Percentiles rank a stretch among this genome's conserved stretches.
These are phyloP conservation scores for Plasmodium gonderi DNA, from an alignment of 169 alveolate species.

Conservation along the genomic window DNA sequence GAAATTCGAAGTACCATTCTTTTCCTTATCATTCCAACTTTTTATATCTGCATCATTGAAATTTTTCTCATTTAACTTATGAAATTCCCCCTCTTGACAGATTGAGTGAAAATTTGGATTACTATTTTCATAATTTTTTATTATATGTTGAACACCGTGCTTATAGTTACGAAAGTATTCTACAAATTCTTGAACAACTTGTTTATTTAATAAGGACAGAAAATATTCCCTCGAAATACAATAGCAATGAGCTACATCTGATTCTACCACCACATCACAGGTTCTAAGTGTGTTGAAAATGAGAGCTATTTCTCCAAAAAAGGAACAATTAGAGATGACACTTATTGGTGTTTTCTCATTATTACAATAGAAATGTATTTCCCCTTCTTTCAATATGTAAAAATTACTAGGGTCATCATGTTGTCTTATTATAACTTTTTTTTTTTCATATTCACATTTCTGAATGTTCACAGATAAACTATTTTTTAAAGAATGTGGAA, in stretches of 20 bases:
- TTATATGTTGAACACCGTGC: conserved; percentile 2
- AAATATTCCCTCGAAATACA: conserved; percentile 41
- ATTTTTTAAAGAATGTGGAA: conserved; percentile 22
- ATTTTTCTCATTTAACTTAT: no score
- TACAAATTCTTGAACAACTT: conserved; percentile 43
- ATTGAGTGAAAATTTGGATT: no score
- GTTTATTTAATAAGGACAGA: conserved; percentile 32
- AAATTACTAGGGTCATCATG: conserved; percentile 62
- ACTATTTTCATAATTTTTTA: conserved; percentile 13
- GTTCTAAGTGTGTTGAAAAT: conserved; percentile 68
- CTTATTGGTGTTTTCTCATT: conserved; percentile 21
- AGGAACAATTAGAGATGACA: conserved; percentile 5
- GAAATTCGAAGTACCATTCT: no score
- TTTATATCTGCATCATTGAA: no score
- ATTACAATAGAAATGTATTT: conserved; percentile 20
- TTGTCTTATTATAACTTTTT: conserved; percentile 65
- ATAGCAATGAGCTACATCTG: conserved; percentile 60
- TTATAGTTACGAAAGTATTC: conserved; percentile 11
- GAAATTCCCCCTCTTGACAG: no score
- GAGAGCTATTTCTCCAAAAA: conserved; percentile 68
- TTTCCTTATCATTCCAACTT: no score
- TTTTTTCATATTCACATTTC: conserved; percentile 37
- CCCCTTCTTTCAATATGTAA: conserved; percentile 65
- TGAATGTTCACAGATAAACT: conserved; percentile 43
- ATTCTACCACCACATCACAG: conserved; percentile 40